phyloP scores from a whole-genome alignment of 2,329 filamentous ascomycete species.

The Sphaerulina vaccinii region DNA sequence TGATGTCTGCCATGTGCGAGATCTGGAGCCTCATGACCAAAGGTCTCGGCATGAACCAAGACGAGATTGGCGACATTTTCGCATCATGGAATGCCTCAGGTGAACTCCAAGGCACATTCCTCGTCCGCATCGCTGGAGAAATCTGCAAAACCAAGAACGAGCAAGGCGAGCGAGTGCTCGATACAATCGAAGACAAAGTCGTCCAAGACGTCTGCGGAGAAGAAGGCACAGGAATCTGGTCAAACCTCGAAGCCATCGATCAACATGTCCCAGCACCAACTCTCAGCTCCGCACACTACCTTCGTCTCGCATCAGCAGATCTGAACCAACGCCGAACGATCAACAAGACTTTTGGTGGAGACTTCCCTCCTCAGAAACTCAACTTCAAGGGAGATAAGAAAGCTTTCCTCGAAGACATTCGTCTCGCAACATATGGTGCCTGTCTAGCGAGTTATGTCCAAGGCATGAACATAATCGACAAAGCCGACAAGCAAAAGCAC shows the following conservation, averaged over 20 bases:
- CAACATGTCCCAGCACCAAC: conserved; percentile 65
- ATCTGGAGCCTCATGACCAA: conserved; percentile 63
- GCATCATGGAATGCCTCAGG: conserved; percentile 60
- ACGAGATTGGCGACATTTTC: conserved; percentile 62
- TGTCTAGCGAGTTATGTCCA: conserved; percentile 65
- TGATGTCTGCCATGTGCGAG: conserved; percentile 63
- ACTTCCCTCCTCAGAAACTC: conserved; percentile 41
- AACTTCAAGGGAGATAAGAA: conserved; percentile 36
- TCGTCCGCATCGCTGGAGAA: conserved; percentile 62
- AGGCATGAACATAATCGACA: conserved; percentile 63
- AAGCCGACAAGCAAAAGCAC: conserved; percentile 56
- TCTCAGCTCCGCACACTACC: conserved; percentile 61
- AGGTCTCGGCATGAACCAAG: conserved; percentile 57
- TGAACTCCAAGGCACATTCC: conserved; percentile 59
- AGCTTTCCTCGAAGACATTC: conserved; percentile 57
- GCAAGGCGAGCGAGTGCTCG: conserved; percentile 52
- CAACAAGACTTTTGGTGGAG: conserved; percentile 48
- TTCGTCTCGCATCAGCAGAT: conserved; percentile 64
- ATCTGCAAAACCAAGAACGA: conserved; percentile 57
- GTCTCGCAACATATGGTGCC: conserved; percentile 60
- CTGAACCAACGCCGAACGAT: conserved; percentile 55
- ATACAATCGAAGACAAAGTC: conserved; percentile 66
- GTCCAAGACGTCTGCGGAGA: conserved; percentile 66
- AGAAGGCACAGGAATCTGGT: conserved; percentile 68
- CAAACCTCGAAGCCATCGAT: conserved; percentile 59